Percentiles rank a stretch among this genome's conserved stretches.
Evolutionary conservation across 306 rosid genomes (phyloP).

Genomic region (Cucurbita moschata): DNA sequence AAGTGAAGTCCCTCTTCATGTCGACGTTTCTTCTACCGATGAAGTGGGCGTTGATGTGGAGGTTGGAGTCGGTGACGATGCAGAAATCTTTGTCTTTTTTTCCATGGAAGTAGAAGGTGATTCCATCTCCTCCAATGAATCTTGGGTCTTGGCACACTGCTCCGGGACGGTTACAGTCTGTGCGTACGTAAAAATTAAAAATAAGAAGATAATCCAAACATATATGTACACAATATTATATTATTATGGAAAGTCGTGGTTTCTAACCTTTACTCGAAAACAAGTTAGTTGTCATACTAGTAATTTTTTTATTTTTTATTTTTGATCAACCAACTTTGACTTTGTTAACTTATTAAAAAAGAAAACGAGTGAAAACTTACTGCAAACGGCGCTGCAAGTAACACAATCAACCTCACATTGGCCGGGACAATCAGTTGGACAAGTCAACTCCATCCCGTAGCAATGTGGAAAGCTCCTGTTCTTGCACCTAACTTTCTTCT

Average conservation of each 20-base stretch:
- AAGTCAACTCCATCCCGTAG: constrained; percentile 27
- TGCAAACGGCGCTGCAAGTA: constrained; percentile 52
- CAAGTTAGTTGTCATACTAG: no score
- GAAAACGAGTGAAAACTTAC: constrained; percentile 20
- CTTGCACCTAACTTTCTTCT: constrained; percentile 25
- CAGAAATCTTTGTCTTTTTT: constrained; percentile 48
- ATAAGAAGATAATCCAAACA: no score
- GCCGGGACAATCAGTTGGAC: constrained; percentile 33
- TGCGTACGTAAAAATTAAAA: no score
- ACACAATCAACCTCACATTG: constrained; percentile 48
- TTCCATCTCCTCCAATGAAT: constrained; percentile 22
- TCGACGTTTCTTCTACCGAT: constrained; percentile 33
- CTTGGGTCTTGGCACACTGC: constrained; percentile 35
- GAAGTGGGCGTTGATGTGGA: constrained; percentile 64
- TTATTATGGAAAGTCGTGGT: no score
- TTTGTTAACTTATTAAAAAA: no score
- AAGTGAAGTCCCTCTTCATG: constrained; percentile 35
- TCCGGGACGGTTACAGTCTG: constrained; percentile 29
- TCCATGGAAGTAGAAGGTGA: constrained; percentile 50
- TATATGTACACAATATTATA: no score
- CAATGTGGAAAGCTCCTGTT: constrained; percentile 24
- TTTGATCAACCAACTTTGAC: no score
- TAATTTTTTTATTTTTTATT: no score
- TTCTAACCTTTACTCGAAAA: no score
- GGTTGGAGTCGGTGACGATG: constrained; percentile 39